Conservation (phyloP, 1,284 basidiomycete species). For the Trametes hirsuta region DNA sequence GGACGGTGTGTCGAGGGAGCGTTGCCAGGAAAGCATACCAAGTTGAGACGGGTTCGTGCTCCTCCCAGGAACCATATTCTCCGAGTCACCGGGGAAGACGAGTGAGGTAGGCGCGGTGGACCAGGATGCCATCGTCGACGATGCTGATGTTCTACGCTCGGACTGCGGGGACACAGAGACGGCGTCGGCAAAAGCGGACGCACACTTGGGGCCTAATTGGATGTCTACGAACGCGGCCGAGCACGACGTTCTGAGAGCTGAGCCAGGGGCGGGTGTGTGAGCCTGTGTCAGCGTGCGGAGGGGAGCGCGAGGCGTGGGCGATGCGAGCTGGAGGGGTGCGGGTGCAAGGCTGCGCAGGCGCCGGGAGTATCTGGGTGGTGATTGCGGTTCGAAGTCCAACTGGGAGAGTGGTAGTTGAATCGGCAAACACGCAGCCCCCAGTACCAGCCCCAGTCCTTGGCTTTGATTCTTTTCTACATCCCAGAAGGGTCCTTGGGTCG, state of each 20-base stretch:
- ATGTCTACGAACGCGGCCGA: slow-evolving; percentile 8
- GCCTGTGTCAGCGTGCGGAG: slow-evolving; percentile 6
- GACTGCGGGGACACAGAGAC: slow-evolving; percentile 11
- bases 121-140: slow-evolving; percentile 5
- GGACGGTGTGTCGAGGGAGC: slow-evolving; percentile 8
- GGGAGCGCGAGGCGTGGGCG: slow-evolving; percentile 13
- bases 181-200: slow-evolving; percentile 1
- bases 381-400: slow-evolving; percentile 12
- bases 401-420: slow-evolving; percentile 9
- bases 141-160: slow-evolving; percentile 6
- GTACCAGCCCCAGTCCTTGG: slow-evolving; percentile 15
- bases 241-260: slow-evolving; percentile 1
- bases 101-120: slow-evolving; percentile 19
- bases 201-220: not conserved
- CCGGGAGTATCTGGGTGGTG: slow-evolving; percentile 22
- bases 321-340: slow-evolving; percentile 22
- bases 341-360: slow-evolving; percentile 26
- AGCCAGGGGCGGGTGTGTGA: not conserved
- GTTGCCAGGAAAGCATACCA: slow-evolving; percentile 11
- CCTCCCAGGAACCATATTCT: slow-evolving; percentile 5
- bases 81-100: slow-evolving; percentile 9
- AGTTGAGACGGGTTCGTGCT: slow-evolving; percentile 2
- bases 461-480: not conserved
- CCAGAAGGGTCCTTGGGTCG: not conserved
- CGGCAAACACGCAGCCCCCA: slow-evolving; percentile 15